Conservation (phyloP, 2,329 filamentous ascomycete species). For the Talaromyces sp. region DNA sequence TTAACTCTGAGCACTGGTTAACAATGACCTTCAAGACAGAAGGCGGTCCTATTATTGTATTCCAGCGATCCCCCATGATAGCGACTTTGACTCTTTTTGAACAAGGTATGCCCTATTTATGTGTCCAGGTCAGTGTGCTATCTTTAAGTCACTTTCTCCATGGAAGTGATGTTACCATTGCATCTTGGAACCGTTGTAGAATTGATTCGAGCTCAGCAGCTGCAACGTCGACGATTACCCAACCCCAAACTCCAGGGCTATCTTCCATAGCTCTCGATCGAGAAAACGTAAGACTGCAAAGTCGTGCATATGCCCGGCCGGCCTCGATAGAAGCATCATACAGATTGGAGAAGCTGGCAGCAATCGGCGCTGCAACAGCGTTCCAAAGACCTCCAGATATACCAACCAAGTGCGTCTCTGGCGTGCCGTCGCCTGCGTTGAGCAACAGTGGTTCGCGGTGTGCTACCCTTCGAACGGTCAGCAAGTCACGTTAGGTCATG, state of each 20-base stretch:
- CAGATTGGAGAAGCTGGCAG: not conserved
- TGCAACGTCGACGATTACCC: not conserved
- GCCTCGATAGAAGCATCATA: not conserved
- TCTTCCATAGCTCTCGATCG: not conserved
- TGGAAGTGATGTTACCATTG: not conserved
- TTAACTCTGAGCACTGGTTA: not conserved
- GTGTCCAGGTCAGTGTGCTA: not conserved
- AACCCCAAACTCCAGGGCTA: not conserved
- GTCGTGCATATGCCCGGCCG: not conserved
- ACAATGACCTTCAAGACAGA: not conserved
- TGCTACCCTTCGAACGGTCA: not conserved
- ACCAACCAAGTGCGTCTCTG: not conserved
- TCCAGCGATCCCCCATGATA: not conserved
- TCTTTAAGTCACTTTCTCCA: not conserved
- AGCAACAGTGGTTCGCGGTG: not conserved
- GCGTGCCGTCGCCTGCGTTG: not conserved
- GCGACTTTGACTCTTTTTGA: not conserved
- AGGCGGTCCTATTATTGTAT: not conserved
- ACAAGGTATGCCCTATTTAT: not conserved
- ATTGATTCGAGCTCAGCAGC: not conserved
- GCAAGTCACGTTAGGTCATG: not conserved
- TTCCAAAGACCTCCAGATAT: not conserved
- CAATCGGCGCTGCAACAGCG: not conserved
- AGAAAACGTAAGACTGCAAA: not conserved
- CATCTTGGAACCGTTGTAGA: not conserved